A percentile compares a stretch with the other conserved stretches of the same genome.
These are phyloP conservation scores for Tetradesmus lagerheimii DNA, from an alignment of 139 green algal species.

Conservation along the genomic window DNA sequence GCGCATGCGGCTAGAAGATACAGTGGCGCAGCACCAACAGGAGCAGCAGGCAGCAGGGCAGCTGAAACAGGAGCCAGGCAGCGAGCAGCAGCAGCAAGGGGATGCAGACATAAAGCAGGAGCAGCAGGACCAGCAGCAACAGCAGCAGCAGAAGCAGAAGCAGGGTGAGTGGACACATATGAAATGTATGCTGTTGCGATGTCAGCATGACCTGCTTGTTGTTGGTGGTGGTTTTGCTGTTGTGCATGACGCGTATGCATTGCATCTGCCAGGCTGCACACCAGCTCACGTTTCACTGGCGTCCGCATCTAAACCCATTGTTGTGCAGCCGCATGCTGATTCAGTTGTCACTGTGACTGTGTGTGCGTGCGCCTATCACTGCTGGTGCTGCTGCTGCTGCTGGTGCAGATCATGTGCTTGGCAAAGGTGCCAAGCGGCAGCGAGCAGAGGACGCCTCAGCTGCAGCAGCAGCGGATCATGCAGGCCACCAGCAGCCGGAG, in stretches of 20 bases:
- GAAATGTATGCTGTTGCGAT: too few relatives aligned
- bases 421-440: conserved; percentile 20
- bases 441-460: neutral
- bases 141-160: neutral
- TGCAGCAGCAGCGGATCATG: conserved; percentile 26
- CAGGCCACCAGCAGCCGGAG: conserved; percentile 19
- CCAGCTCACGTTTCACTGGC: too few relatives aligned
- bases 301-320: too few relatives aligned
- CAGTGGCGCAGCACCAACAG: conserved; percentile 16
- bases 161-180: neutral
- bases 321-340: neutral
- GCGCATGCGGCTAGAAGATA: conserved; percentile 42
- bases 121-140: conserved; percentile 21
- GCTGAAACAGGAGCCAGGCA: neutral
- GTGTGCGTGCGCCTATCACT: neutral
- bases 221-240: neutral
- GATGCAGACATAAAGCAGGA: neutral
- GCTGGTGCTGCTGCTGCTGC: neutral
- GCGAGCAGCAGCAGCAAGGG: neutral
- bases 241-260: too few relatives aligned
- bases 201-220: too few relatives aligned
- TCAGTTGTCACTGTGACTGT: neutral
- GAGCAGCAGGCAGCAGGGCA: conserved; percentile 3
- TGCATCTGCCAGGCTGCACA: too few relatives aligned
- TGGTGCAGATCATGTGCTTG: neutral